Percentiles rank a stretch among this genome's conserved stretches.
Evolutionary conservation across 805 yeast genomes (phyloP).

Genomic region (Isabelozyma pseudorhagii): DNA sequence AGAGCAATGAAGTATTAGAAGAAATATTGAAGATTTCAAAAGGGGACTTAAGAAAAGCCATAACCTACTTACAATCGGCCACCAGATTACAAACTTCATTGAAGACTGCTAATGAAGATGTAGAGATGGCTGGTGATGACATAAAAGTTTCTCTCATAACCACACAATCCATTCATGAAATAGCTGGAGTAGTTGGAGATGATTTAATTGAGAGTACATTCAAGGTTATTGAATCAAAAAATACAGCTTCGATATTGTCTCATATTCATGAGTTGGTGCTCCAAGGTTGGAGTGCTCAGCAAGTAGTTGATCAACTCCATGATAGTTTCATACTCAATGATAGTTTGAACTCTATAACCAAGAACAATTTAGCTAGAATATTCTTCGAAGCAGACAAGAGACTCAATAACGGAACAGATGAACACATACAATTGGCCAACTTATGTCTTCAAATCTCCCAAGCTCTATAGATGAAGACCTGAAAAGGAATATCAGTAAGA

Average conservation of each 20-base stretch:
- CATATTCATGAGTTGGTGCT: slow-evolving; percentile 50
- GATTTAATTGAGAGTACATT: slow-evolving; percentile 42
- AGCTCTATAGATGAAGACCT: slow-evolving; percentile 6
- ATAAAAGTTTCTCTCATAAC: slow-evolving; percentile 40
- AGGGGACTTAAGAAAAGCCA: slow-evolving; percentile 93
- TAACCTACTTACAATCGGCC: slow-evolving; percentile 85
- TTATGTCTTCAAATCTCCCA: slow-evolving; percentile 38
- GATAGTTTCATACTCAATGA: slow-evolving; percentile 61
- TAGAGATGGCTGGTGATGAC: slow-evolving; percentile 22
- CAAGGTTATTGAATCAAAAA: slow-evolving; percentile 22
- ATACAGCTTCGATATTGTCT: slow-evolving; percentile 27
- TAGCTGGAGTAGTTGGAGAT: slow-evolving; percentile 72
- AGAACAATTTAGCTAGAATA: slow-evolving; percentile 60
- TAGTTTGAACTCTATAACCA: slow-evolving; percentile 46
- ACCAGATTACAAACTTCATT: slow-evolving; percentile 48
- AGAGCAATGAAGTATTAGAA: slow-evolving; percentile 50
- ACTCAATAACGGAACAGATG: slow-evolving; percentile 84
- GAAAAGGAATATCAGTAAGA: not conserved
- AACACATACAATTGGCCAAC: slow-evolving; percentile 76
- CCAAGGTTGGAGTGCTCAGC: slow-evolving; percentile 79
- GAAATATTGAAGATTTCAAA: slow-evolving; percentile 68
- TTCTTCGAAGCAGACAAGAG: slow-evolving; percentile 74
- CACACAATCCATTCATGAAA: slow-evolving; percentile 52
- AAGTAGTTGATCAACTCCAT: slow-evolving; percentile 68
- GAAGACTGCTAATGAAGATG: slow-evolving; percentile 27